A percentile compares a stretch with the other conserved stretches of the same genome.
These are phyloP conservation scores for Artemisia princeps DNA, from an alignment of 140 eudicot species.

Conservation along the genomic window DNA sequence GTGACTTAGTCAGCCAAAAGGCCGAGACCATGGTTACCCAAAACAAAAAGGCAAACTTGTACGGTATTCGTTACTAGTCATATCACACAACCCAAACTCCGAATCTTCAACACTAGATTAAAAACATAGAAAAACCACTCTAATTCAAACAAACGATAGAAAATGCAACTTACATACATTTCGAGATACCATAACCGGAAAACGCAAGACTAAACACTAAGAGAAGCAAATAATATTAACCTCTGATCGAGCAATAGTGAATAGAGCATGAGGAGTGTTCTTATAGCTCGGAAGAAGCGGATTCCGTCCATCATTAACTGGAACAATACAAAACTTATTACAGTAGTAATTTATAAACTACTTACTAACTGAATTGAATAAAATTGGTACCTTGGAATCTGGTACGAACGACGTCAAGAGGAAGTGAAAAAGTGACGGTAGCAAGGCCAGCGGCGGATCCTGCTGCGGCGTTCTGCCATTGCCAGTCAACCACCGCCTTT, in stretches of 20 bases:
- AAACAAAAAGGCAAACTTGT: no score
- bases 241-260: slow-evolving; percentile 78
- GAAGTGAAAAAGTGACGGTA: slow-evolving; percentile 75
- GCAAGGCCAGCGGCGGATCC: slow-evolving; percentile 89
- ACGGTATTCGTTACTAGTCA: no score
- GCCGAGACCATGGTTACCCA: no score
- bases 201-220: not conserved
- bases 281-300: slow-evolving; percentile 52
- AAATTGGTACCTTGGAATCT: slow-evolving; percentile 62
- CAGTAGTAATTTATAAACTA: not conserved
- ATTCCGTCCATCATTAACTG: slow-evolving; percentile 67
- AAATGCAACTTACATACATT: no score
- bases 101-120: no score
- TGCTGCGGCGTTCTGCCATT: slow-evolving; percentile 86
- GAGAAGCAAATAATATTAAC: slow-evolving; percentile 18
- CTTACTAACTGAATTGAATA: not conserved
- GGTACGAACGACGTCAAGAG: slow-evolving; percentile 95
- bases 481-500: slow-evolving; percentile 47
- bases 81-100: no score
- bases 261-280: slow-evolving; percentile 77
- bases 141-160: no score
- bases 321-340: not conserved
- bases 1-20: no score
- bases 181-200: not conserved
- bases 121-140: no score